Evolutionary conservation across 192 early-diverging fungal genomes (phyloP).

Genomic region (Kickxella alabastrina): DNA sequence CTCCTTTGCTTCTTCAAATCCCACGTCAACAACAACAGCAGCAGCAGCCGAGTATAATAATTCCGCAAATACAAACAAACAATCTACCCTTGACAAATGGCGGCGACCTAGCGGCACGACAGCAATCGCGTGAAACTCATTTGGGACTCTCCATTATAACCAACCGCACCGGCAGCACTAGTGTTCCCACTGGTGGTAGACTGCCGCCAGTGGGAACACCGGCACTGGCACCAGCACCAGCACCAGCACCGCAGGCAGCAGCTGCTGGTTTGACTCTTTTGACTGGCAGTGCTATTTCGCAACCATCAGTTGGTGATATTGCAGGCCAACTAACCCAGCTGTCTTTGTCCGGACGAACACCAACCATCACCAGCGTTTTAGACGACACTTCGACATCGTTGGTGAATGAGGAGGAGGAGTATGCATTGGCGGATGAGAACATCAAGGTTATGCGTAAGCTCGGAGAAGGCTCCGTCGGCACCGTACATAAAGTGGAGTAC

Average conservation of each 20-base stretch:
- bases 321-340: constrained; percentile 27
- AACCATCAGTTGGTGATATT: too few relatives aligned
- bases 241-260: too few relatives aligned
- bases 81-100: constrained; percentile 13
- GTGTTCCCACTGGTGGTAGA: background rate
- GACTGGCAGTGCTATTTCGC: too few relatives aligned
- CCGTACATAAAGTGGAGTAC: constrained; percentile 84
- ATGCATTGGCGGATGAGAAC: constrained; percentile 57
- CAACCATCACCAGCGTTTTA: too few relatives aligned
- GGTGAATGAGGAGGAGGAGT: constrained; percentile 42
- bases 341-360: too few relatives aligned
- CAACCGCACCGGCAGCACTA: too few relatives aligned
- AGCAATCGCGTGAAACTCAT: constrained; percentile 47
- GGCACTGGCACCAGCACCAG: too few relatives aligned
- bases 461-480: constrained; percentile 91
- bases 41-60: constrained; percentile 22
- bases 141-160: constrained; percentile 28
- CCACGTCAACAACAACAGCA: too few relatives aligned
- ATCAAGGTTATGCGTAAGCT: constrained; percentile 71
- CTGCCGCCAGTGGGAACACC: background rate
- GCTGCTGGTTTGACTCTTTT: too few relatives aligned
- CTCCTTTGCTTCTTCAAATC: too few relatives aligned
- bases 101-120: constrained; percentile 39
- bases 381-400: too few relatives aligned
- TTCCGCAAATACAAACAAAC: constrained; percentile 10